Evolutionary conservation across 2,329 filamentous ascomycete genomes (phyloP), one percentile per base, ranked within the genome.

Genomic region (Stemphylium vesicarium): DNA sequence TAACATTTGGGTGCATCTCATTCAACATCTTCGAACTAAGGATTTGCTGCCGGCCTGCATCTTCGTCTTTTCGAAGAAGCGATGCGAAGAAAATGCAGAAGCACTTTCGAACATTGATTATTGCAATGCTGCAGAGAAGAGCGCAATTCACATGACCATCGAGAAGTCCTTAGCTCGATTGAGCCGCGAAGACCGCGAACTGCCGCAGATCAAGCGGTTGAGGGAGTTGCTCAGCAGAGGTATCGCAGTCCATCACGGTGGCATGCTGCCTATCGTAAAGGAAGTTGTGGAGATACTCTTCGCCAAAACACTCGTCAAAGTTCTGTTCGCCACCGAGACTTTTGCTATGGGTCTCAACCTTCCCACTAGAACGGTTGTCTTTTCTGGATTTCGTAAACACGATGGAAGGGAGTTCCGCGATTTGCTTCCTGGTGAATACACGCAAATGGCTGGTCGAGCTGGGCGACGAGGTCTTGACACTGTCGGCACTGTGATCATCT

Each of bases 261-360:
- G 95, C 32, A 81, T 99, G 59, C 77, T 99, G 18, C 95, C 95
- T 0, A 99, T 99, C 60, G 92, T 98, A 65, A 99, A 99, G 75
- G 95, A 99, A 75, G 86, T 98, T 20, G 95, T 99, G 1, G 95
- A 99, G 75, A 96, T 99, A 48, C 78, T 99, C 13, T 99, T 99
- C 67, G 94, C 95, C 0, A 92, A 91, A 75, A 96, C 93, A 0
- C 80, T 99, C 50, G 95, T 99, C 54, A 99, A 99, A 77, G 90
- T 99, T 3, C 84, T 99, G 2, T 99, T 99, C 70, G 95, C 95
- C 0, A 99, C 95, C 0, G 95, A 99, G 75, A 99, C 95, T 0
- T 99, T 99, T 75, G 95, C 95, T 32, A 99, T 99, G 93, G 95
- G 95, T 24, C 82, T 99, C 29, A 99, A 99, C 71, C 79, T 99